Conservation (phyloP, 2,329 filamentous ascomycete species). For the Pseudocercospora macadamiae region DNA sequence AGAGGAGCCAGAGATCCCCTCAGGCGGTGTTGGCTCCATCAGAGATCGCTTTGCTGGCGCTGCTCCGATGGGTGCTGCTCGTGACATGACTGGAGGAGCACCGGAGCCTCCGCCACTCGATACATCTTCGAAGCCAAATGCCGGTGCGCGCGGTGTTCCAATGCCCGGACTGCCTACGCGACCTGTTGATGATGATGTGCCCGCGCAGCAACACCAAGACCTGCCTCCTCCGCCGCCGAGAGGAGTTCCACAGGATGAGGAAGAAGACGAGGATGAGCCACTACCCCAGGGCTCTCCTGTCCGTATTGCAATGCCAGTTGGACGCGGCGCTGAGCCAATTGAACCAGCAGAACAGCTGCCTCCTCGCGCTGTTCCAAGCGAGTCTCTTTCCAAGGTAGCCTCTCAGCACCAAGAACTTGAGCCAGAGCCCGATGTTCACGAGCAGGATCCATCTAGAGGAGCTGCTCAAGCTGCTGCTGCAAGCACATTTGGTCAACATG, state of each 20-base stretch:
- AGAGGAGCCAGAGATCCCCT: slow-evolving; percentile 54
- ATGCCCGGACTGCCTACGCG: slow-evolving; percentile 75
- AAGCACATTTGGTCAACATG: slow-evolving; percentile 48
- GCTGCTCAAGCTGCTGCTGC: slow-evolving; percentile 51
- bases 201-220: slow-evolving; percentile 57
- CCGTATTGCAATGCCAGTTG: slow-evolving; percentile 82
- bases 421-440: slow-evolving; percentile 65
- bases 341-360: slow-evolving; percentile 55
- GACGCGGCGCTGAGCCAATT: slow-evolving; percentile 58
- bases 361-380: slow-evolving; percentile 63
- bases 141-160: slow-evolving; percentile 65
- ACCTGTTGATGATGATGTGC: slow-evolving; percentile 53
- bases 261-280: slow-evolving; percentile 42
- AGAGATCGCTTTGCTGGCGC: slow-evolving; percentile 81
- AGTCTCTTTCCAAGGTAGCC: slow-evolving; percentile 64
- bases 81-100: slow-evolving; percentile 43
- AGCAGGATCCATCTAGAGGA: slow-evolving; percentile 58
- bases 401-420: slow-evolving; percentile 67
- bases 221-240: slow-evolving; percentile 49
- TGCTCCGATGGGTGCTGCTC: slow-evolving; percentile 67
- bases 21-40: slow-evolving; percentile 71
- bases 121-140: slow-evolving; percentile 69
- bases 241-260: slow-evolving; percentile 38
- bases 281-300: slow-evolving; percentile 70
- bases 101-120: slow-evolving; percentile 66